Conservation (phyloP, 2,329 filamentous ascomycete genomes). For the Aureobasidium lini region DNA sequence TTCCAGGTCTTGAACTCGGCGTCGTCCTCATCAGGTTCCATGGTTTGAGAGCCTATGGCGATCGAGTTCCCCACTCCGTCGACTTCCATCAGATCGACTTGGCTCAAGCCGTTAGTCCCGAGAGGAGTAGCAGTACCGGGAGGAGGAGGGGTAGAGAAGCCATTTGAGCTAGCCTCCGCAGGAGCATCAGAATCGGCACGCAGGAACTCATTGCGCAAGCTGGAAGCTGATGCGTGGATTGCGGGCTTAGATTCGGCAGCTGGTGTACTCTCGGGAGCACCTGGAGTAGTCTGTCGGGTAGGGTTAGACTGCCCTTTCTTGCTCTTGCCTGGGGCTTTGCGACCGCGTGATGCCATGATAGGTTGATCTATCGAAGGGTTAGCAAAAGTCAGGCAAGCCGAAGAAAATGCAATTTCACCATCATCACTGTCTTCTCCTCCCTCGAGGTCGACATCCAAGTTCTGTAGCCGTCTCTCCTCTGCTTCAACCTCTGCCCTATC, state of each 20-base stretch:
- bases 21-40: constrained; percentile 80
- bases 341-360: constrained; percentile 93
- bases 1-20: constrained; percentile 96
- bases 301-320: constrained; percentile 54
- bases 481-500: constrained; percentile 87
- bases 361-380: constrained; percentile 52
- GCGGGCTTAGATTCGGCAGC: constrained; percentile 66
- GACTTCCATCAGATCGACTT: constrained; percentile 79
- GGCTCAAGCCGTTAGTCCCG: constrained; percentile 65
- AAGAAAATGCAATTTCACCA: constrained; percentile 26
- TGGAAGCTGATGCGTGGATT: constrained; percentile 40
- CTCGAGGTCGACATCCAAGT: constrained; percentile 71
- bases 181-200: constrained; percentile 65
- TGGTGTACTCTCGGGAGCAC: constrained; percentile 72
- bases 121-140: constrained; percentile 69
- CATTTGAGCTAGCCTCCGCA: constrained; percentile 70
- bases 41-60: constrained; percentile 56
- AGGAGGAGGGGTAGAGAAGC: constrained; percentile 71
- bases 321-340: constrained; percentile 76
- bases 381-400: neutral
- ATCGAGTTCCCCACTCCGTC: constrained; percentile 63
- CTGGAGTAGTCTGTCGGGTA: constrained; percentile 64
- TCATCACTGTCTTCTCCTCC: constrained; percentile 89
- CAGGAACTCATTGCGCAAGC: constrained; percentile 45
- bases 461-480: constrained; percentile 66